These are phyloP conservation scores for Cyclocybe cylindracea DNA, from an alignment of 768 basidiomycete species.

Conservation along the genomic window DNA sequence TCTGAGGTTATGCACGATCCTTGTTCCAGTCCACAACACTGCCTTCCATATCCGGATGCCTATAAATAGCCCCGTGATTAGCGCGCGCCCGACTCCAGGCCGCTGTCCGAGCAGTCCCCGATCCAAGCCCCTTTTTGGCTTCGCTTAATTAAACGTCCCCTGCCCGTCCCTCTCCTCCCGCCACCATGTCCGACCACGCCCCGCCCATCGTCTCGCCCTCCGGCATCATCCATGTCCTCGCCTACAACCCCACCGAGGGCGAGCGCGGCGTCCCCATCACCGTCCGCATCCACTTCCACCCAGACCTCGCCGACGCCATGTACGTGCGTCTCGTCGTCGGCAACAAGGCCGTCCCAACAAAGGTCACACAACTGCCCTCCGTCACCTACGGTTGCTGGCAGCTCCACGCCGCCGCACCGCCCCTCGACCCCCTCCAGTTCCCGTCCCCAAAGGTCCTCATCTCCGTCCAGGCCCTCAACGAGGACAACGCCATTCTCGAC, in stretches of 20 bases:
- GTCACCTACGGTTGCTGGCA: conserved; percentile 58
- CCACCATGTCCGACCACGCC: conserved; percentile 11
- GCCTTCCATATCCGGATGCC: too few species aligned
- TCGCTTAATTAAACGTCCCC: conserved; percentile 5
- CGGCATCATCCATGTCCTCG: conserved; percentile 64
- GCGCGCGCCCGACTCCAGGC: too few species aligned
- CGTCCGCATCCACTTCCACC: conserved; percentile 62
- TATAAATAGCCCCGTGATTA: too few species aligned
- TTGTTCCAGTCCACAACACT: too few species aligned
- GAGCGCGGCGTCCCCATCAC: conserved; percentile 62
- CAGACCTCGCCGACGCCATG: conserved; percentile 49
- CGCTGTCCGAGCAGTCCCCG: too few species aligned
- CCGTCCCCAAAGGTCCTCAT: conserved; percentile 48
- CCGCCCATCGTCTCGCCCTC: conserved; percentile 43
- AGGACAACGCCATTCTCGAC: conserved; percentile 56
- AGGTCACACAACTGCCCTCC: conserved; percentile 54
- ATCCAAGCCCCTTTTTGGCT: conserved; percentile 9
- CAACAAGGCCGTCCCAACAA: conserved; percentile 64
- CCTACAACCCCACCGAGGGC: conserved; percentile 67
- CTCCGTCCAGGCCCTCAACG: conserved; percentile 63
- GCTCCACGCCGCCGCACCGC: conserved; percentile 63
- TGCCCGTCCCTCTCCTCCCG: conserved; percentile 7
- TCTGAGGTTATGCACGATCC: neutral
- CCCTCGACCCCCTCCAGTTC: conserved; percentile 44
- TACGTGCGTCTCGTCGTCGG: conserved; percentile 79